Conservation (phyloP, 2,329 filamentous ascomycete genomes). For the Colletotrichum lentis region DNA sequence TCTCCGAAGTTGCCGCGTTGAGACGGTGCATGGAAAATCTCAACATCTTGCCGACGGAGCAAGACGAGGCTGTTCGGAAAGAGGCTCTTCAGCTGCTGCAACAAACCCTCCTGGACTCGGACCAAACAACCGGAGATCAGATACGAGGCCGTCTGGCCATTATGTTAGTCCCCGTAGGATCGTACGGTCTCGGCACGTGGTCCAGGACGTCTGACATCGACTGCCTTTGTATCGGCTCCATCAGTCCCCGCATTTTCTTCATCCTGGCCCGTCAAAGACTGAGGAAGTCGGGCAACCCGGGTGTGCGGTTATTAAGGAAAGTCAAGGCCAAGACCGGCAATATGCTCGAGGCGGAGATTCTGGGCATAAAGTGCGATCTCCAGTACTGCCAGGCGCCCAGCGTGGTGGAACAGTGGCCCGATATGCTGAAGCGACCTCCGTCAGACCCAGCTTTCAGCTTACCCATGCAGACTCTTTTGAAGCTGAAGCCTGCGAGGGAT, state of each 20-base stretch:
- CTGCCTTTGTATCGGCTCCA: conserved; percentile 70
- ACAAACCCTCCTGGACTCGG: conserved; percentile 50
- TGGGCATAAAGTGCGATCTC: conserved; percentile 67
- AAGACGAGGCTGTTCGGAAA: conserved; percentile 54
- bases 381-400: conserved; percentile 66
- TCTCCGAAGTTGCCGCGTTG: conserved; percentile 49
- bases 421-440: conserved; percentile 56
- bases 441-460: conserved; percentile 64
- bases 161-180: conserved; percentile 69
- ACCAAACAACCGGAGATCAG: conserved; percentile 24
- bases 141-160: conserved; percentile 46
- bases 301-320: conserved; percentile 62
- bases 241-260: conserved; percentile 69
- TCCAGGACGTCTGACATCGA: conserved; percentile 69
- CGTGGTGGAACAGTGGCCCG: conserved; percentile 52
- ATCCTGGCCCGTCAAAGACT: conserved; percentile 64
- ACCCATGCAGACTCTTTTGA: conserved; percentile 63
- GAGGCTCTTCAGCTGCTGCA: conserved; percentile 58
- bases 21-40: conserved; percentile 49
- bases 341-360: conserved; percentile 70
- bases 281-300: conserved; percentile 53
- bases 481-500: conserved; percentile 71
- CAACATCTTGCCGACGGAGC: conserved; percentile 56
- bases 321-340: conserved; percentile 67
- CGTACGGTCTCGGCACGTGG: conserved; percentile 71